Base-by-base conservation (phyloP, 192 early-diverging fungal species). In the Entomortierella parvispora region DNA sequence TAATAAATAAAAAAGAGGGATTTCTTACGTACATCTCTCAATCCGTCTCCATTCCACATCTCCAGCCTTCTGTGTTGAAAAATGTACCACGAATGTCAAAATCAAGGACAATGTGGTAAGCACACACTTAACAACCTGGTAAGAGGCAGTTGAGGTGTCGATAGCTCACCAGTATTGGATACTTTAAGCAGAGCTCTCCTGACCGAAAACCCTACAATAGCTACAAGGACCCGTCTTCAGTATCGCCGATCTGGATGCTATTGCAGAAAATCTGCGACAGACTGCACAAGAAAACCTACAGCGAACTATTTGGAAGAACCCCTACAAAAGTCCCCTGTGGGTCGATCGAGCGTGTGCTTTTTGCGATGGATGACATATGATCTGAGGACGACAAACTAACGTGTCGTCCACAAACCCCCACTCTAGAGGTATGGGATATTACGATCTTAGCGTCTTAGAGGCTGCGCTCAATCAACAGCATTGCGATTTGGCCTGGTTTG, bases 41-140 rank as follows among this genome's bases (percentile, higher is more conserved):
- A 14, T 64, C 58, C 45, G 58, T 34, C 25, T 68, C 74, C 1
- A 18, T 61, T 29, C 64, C 53, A 1, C 64, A 65, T 9, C 66
- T 77, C 28, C 37, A 40, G n/a, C n/a, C n/a, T n/a, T 40, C 37
- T 9, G 37, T 5, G 12, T 12, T 12, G 5, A 5, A 40, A 40
- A 5, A 40, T 40, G 37, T 77, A 77, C 58, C 74, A 77, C 28
- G 74, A 77, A 33, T 77, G 65, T 14, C 74, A 77, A 31, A 68
- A 33, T 44, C 74, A 77, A 11, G 74, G 74, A n/a, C 74, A 77
- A 55, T 77, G 74, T 31, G 74, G 74, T 26, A 77, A 77, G 74
- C 74, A 77, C 25, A 77, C 74, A 3, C 54, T 77, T 26, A 77
- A 77, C 32, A 77, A 77, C 55, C 5, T 77, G 74, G 74, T 77